Percentiles rank a stretch among this genome's conserved stretches.
Evolutionary conservation across 2,329 filamentous ascomycete species (phyloP).

Genomic region (Chaetomiaceae sp.): DNA sequence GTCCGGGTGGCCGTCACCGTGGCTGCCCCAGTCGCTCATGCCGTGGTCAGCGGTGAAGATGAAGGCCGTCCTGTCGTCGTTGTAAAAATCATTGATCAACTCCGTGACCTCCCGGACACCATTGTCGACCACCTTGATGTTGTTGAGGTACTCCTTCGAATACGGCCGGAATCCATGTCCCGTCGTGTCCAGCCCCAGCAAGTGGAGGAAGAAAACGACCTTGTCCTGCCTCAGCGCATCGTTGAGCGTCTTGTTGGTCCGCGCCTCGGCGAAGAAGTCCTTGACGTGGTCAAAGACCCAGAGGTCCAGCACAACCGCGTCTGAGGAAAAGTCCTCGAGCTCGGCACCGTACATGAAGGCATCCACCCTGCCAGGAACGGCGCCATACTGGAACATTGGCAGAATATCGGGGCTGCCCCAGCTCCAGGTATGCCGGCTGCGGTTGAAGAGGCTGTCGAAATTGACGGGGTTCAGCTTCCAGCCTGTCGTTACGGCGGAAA

Average conservation of each 20-base stretch:
- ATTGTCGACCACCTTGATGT: conserved; percentile 89
- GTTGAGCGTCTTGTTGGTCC: conserved; percentile 70
- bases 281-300: conserved; percentile 98
- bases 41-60: conserved; percentile 97
- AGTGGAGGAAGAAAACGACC: conserved; percentile 89
- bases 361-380: conserved; percentile 79
- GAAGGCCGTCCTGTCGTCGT: conserved; percentile 80
- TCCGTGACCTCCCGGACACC: conserved; percentile 81
- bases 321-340: conserved; percentile 81
- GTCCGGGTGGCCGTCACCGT: conserved; percentile 94
- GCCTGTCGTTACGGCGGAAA: conserved; percentile 92
- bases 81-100: conserved; percentile 81
- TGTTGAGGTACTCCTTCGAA: conserved; percentile 90
- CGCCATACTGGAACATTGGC: conserved; percentile 95
- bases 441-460: conserved; percentile 98
- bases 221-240: conserved; percentile 74
- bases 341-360: conserved; percentile 81
- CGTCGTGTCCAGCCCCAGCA: conserved; percentile 86
- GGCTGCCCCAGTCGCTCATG: conserved; percentile 99
- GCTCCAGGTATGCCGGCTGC: conserved; percentile 95
- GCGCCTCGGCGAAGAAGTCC: conserved; percentile 75
- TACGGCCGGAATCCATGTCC: conserved; percentile 86
- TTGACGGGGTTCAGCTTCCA: conserved; percentile 99
- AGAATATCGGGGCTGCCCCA: conserved; percentile 98
- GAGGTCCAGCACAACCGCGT: conserved; percentile 75